Conservation (phyloP, 768 basidiomycete species). For the Tricholoma furcatifolium region DNA sequence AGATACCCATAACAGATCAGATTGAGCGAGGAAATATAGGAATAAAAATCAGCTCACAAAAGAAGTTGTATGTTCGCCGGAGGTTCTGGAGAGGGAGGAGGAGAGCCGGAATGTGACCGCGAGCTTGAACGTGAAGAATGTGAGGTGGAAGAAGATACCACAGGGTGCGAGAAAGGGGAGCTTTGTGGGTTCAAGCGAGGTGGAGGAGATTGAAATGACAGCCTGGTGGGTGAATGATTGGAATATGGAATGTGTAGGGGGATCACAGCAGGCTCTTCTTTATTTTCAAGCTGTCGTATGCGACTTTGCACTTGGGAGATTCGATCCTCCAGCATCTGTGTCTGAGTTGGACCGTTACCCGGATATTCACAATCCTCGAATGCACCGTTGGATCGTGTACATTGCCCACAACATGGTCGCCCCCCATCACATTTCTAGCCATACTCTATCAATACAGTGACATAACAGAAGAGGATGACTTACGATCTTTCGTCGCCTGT, state of each 20-base stretch:
- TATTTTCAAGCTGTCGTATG: slow-evolving; percentile 39
- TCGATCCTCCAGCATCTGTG: slow-evolving; percentile 46
- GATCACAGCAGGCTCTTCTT: slow-evolving; percentile 12
- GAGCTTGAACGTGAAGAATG: too few species aligned
- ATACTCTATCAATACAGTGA: neutral
- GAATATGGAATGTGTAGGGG: slow-evolving; percentile 16
- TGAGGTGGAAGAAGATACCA: too few species aligned
- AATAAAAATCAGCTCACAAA: slow-evolving; percentile 7
- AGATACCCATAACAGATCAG: slow-evolving; percentile 9
- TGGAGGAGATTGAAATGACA: neutral
- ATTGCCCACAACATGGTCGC: slow-evolving; percentile 51
- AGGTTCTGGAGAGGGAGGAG: slow-evolving; percentile 6
- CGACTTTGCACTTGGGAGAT: slow-evolving; percentile 42
- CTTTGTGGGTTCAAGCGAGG: too few species aligned
- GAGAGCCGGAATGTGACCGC: neutral
- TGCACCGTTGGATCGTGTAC: slow-evolving; percentile 36
- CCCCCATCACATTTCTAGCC: slow-evolving; percentile 53
- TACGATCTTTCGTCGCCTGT: slow-evolving; percentile 51
- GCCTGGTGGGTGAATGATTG: slow-evolving; percentile 1
- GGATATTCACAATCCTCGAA: slow-evolving; percentile 59
- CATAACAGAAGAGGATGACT: neutral
- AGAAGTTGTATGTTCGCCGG: slow-evolving; percentile 13
- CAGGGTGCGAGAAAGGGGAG: too few species aligned
- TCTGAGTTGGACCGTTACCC: slow-evolving; percentile 39
- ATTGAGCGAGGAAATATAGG: neutral